Evolutionary conservation across 306 rosid genomes (phyloP).

Genomic region (Purshia tridentata): DNA sequence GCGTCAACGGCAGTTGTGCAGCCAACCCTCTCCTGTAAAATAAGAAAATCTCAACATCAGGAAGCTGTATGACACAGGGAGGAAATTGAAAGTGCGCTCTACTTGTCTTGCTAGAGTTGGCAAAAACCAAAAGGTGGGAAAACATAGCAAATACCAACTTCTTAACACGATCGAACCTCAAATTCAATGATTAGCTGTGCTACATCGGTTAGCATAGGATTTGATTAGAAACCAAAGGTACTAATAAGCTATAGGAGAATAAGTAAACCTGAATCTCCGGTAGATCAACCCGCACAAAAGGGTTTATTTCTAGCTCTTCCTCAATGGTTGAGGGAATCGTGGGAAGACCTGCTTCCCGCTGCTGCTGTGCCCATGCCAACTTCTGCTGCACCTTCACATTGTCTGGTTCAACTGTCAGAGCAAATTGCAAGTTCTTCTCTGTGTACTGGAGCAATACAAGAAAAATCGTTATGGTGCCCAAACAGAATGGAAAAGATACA

Average conservation of each 20-base stretch:
- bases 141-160: not conserved
- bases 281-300: conserved; percentile 76
- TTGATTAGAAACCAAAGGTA: not conserved
- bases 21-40: conserved; percentile 54
- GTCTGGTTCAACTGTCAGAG: conserved; percentile 52
- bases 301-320: conserved; percentile 74
- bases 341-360: conserved; percentile 57
- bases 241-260: not conserved
- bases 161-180: not conserved
- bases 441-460: conserved; percentile 44
- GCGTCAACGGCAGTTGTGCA: conserved; percentile 65
- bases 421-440: conserved; percentile 62
- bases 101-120: not conserved
- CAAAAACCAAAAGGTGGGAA: not conserved
- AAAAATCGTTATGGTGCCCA: not conserved
- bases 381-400: conserved; percentile 51
- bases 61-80: not conserved
- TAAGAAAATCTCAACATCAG: not conserved
- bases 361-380: conserved; percentile 74
- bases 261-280: conserved; percentile 67
- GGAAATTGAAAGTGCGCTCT: not conserved
- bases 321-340: conserved; percentile 79
- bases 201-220: not conserved
- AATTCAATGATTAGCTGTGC: not conserved
- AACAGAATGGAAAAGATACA: not conserved